Conservation (phyloP, 768 basidiomycete species). For the Psilocybe cyanescens region DNA sequence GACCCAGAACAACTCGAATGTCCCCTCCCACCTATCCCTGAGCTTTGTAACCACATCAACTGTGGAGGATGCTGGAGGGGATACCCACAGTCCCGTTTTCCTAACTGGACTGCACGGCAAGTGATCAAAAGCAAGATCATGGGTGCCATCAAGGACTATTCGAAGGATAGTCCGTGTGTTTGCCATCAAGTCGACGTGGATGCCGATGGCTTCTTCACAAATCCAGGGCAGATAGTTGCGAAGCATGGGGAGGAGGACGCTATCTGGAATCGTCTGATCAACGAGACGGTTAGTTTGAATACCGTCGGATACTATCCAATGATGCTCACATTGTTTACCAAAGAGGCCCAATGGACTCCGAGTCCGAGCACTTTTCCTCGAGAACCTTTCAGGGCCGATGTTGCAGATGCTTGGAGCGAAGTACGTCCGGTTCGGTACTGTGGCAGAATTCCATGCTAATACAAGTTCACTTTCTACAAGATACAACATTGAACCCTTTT, state of each 20-base stretch:
- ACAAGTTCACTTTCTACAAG: conserved; percentile 25
- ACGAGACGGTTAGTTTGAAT: conserved; percentile 24
- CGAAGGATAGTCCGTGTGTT: conserved; percentile 27
- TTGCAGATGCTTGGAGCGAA: conserved; percentile 64
- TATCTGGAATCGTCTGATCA: conserved; percentile 41
- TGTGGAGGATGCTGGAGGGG: conserved; percentile 45
- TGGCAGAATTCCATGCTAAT: conserved; percentile 54
- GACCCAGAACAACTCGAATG: conserved; percentile 36
- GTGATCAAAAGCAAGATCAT: conserved; percentile 43
- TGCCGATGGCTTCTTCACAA: conserved; percentile 38
- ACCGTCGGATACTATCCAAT: background rate
- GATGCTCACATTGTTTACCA: background rate
- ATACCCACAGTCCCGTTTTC: conserved; percentile 53
- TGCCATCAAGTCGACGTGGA: conserved; percentile 48
- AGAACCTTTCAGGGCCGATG: conserved; percentile 54
- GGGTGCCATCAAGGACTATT: conserved; percentile 37
- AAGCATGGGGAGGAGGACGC: conserved; percentile 28
- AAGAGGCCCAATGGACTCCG: conserved; percentile 42
- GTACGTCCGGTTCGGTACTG: conserved; percentile 32
- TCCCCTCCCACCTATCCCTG: conserved; percentile 38
- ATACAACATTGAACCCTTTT: conserved; percentile 67
- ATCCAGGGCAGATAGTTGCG: conserved; percentile 30
- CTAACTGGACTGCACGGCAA: conserved; percentile 60
- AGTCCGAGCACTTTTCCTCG: conserved; percentile 55
- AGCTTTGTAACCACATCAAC: conserved; percentile 37